These are phyloP conservation scores for Xylaria castorea DNA, from an alignment of 495 filamentous ascomycete genomes.

Conservation along the genomic window DNA sequence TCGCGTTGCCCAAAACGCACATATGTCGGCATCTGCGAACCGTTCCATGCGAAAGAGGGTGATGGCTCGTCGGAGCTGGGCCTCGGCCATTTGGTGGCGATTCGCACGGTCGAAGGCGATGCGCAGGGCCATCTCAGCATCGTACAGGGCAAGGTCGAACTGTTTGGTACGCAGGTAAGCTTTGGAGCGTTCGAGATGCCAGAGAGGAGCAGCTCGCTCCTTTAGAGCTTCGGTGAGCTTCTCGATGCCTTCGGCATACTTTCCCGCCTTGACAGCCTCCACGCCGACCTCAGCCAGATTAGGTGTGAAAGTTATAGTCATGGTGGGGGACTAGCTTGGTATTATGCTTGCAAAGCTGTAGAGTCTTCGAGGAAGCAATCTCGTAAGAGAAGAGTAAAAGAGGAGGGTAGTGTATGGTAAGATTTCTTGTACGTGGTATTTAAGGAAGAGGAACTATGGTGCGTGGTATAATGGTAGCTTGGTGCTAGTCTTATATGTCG, in stretches of 20 bases:
- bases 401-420: background rate
- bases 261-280: slow-evolving; percentile 65
- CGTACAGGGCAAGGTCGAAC: slow-evolving; percentile 67
- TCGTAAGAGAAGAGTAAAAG: background rate
- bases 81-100: slow-evolving; percentile 77
- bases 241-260: slow-evolving; percentile 71
- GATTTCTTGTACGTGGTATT: background rate
- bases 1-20: slow-evolving; percentile 70
- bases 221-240: slow-evolving; percentile 80
- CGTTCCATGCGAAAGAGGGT: slow-evolving; percentile 72
- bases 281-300: slow-evolving; percentile 47
- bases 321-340: slow-evolving; percentile 2
- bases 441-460: background rate
- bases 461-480: background rate
- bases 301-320: slow-evolving; percentile 36
- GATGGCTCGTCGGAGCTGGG: slow-evolving; percentile 82
- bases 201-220: slow-evolving; percentile 72
- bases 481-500: background rate
- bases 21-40: slow-evolving; percentile 77
- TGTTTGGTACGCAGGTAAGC: slow-evolving; percentile 71
- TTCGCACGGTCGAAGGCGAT: slow-evolving; percentile 75
- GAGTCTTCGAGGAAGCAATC: background rate
- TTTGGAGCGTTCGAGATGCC: slow-evolving; percentile 87
- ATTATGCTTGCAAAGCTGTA: background rate
- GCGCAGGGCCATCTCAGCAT: slow-evolving; percentile 79